Evolutionary conservation across 352 stramenopile species (phyloP).

Genomic region (Phytophthora sp.): DNA sequence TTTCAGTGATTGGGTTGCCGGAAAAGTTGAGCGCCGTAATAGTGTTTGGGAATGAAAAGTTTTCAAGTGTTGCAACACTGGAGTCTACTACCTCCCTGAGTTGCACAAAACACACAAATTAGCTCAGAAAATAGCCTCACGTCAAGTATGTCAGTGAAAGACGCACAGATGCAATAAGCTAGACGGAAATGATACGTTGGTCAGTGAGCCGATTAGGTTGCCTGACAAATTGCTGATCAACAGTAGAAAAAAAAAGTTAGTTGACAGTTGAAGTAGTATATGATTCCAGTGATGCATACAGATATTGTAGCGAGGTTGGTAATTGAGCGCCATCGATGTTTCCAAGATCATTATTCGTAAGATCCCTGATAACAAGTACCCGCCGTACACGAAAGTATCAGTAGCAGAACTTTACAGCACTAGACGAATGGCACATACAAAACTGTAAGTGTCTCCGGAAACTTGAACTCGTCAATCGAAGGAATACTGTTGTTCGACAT

Average conservation of each 20-base stretch:
- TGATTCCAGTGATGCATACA: constrained; percentile 11
- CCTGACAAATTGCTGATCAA: constrained; percentile 44
- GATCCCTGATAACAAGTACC: constrained; percentile 13
- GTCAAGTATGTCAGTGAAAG: no score
- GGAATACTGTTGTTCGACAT: constrained; percentile 43
- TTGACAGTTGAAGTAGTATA: neutral
- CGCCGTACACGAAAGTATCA: neutral
- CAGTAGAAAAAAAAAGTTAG: neutral
- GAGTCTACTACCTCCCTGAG: constrained; percentile 26
- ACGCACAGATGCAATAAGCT: constrained; percentile 42
- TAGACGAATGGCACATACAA: constrained; percentile 19
- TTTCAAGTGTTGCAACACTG: constrained; percentile 38
- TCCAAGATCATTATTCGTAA: constrained; percentile 29
- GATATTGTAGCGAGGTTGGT: constrained; percentile 24
- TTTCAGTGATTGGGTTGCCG: constrained; percentile 38
- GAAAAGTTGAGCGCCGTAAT: constrained; percentile 45
- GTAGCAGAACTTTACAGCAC: neutral
- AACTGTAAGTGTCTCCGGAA: constrained; percentile 26
- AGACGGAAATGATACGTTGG: constrained; percentile 28
- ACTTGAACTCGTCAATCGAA: constrained; percentile 22
- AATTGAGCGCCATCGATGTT: constrained; percentile 12
- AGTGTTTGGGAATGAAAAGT: constrained; percentile 45
- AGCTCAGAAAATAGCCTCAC: no score
- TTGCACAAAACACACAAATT: neutral
- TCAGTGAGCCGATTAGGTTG: constrained; percentile 40